A percentile compares a stretch with the other conserved stretches of the same genome.
Evolutionary conservation across 306 rosid species (phyloP).

Genomic region (Vigna unguiculata): DNA sequence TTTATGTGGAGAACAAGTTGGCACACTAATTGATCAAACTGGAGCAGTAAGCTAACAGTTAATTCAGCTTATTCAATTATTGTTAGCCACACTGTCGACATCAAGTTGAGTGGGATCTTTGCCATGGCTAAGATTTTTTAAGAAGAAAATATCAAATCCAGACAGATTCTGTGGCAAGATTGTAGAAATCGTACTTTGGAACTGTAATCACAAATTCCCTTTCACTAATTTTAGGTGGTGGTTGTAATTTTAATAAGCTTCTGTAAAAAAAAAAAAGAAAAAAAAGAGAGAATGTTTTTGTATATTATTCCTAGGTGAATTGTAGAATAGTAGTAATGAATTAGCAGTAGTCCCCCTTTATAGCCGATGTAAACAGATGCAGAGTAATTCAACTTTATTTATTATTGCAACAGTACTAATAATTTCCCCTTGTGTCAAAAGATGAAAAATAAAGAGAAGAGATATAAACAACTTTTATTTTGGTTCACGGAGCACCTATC

Average conservation of each 20-base stretch:
- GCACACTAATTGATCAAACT: constrained; percentile 67
- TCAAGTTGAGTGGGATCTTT: constrained; percentile 23
- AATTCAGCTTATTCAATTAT: constrained; percentile 42
- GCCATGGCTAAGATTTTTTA: constrained; percentile 34
- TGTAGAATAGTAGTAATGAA: constrained; percentile 43
- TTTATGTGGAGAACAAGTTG: constrained; percentile 74
- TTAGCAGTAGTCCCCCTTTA: constrained; percentile 37
- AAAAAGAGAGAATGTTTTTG: background rate
- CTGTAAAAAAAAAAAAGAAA: constrained; percentile 33
- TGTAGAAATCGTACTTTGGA: constrained; percentile 38
- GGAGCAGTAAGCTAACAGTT: constrained; percentile 62
- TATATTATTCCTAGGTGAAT: constrained; percentile 44
- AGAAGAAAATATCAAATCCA: constrained; percentile 36
- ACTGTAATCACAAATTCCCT: constrained; percentile 38
- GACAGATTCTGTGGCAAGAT: constrained; percentile 13
- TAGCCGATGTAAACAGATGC: constrained; percentile 37
- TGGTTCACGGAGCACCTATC: constrained; percentile 3
- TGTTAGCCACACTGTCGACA: constrained; percentile 32
- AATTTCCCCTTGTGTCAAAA: background rate
- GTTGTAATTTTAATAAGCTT: constrained; percentile 40
- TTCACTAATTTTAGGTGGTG: constrained; percentile 30
- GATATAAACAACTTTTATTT: background rate
- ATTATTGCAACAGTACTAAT: constrained; percentile 29
- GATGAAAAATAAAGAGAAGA: background rate
- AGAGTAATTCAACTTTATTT: constrained; percentile 34